Percentiles rank a stretch among this genome's conserved stretches.
Evolutionary conservation across 2,329 filamentous ascomycete species (phyloP).

Genomic region (Gaeumannomyces tritici): DNA sequence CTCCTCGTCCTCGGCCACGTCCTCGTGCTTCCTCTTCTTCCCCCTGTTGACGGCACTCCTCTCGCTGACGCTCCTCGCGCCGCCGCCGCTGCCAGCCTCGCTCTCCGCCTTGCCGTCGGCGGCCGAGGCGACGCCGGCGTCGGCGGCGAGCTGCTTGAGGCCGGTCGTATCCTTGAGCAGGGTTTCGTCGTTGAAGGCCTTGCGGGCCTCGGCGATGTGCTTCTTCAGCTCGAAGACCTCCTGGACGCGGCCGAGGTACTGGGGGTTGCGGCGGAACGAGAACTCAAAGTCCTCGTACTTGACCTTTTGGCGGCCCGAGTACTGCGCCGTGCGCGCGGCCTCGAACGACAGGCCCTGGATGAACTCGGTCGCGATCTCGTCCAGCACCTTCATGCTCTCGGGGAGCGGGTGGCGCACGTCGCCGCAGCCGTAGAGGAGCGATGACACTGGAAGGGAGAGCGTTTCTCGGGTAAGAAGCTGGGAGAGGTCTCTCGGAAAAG

Average conservation of each 20-base stretch:
- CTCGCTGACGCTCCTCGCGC: slow-evolving; percentile 5
- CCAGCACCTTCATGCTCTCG: slow-evolving; percentile 76
- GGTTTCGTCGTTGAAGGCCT: slow-evolving; percentile 56
- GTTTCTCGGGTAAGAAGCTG: too few relatives aligned
- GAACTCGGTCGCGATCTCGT: slow-evolving; percentile 95
- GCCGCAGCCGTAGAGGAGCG: slow-evolving; percentile 72
- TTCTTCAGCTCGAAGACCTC: slow-evolving; percentile 84
- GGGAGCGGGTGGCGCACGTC: slow-evolving; percentile 70
- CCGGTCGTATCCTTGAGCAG: slow-evolving; percentile 16
- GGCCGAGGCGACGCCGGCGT: slow-evolving; percentile 5
- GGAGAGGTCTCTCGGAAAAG: background rate
- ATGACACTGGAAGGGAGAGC: slow-evolving; percentile 43
- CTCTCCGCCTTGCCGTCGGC: slow-evolving; percentile 6
- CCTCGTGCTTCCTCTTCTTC: slow-evolving; percentile 12
- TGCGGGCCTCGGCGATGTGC: slow-evolving; percentile 74
- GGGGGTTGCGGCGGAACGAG: slow-evolving; percentile 74
- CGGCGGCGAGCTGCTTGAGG: slow-evolving; percentile 12
- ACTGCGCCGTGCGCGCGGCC: slow-evolving; percentile 75
- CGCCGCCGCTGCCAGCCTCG: background rate
- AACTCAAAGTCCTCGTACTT: slow-evolving; percentile 98
- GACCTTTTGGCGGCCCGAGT: slow-evolving; percentile 87
- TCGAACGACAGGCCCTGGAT: slow-evolving; percentile 89
- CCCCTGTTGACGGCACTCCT: slow-evolving; percentile 9
- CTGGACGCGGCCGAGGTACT: slow-evolving; percentile 79
- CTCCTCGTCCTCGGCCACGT: slow-evolving; percentile 9